Conservation (phyloP, 768 basidiomycete species). For the Psilocybe cubensis region DNA sequence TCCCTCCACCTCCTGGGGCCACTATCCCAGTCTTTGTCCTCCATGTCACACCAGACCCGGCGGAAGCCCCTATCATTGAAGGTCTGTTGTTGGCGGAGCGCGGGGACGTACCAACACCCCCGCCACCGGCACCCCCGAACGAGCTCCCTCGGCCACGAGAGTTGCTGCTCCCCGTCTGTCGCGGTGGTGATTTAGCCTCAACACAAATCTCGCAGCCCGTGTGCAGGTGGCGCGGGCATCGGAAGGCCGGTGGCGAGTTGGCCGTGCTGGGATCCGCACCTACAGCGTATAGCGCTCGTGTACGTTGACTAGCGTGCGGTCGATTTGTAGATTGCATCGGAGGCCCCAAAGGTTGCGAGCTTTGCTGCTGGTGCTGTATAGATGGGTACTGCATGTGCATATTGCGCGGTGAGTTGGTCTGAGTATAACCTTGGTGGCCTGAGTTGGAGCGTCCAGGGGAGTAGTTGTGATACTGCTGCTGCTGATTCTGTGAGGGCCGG, state of each 20-base stretch:
- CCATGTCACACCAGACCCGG: constrained; percentile 25
- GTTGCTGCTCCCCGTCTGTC: constrained; percentile 27
- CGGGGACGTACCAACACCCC: background rate
- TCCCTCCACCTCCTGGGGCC: constrained; percentile 48
- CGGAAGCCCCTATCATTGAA: background rate
- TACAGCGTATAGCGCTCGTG: constrained; percentile 54
- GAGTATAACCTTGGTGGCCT: constrained; percentile 13
- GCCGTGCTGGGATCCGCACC: constrained; percentile 66
- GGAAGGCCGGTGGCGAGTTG: constrained; percentile 63
- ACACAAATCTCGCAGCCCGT: constrained; percentile 79
- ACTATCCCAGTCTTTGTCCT: constrained; percentile 35
- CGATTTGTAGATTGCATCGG: constrained; percentile 13
- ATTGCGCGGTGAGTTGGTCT: background rate
- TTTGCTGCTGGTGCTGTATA: constrained; percentile 15
- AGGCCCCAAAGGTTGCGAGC: constrained; percentile 6
- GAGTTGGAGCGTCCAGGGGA: constrained; percentile 14
- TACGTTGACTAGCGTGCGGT: constrained; percentile 37
- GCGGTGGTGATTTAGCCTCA: constrained; percentile 50
- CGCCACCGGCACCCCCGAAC: constrained; percentile 12
- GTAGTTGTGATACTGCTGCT: constrained; percentile 20
- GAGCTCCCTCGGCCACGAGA: constrained; percentile 22
- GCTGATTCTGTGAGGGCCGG: background rate
- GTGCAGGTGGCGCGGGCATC: constrained; percentile 76
- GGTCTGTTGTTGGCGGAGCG: background rate
- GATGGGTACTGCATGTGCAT: constrained; percentile 18